Base-by-base conservation (phyloP, 768 basidiomycete species). In the Cystobasidium ongulense region DNA sequence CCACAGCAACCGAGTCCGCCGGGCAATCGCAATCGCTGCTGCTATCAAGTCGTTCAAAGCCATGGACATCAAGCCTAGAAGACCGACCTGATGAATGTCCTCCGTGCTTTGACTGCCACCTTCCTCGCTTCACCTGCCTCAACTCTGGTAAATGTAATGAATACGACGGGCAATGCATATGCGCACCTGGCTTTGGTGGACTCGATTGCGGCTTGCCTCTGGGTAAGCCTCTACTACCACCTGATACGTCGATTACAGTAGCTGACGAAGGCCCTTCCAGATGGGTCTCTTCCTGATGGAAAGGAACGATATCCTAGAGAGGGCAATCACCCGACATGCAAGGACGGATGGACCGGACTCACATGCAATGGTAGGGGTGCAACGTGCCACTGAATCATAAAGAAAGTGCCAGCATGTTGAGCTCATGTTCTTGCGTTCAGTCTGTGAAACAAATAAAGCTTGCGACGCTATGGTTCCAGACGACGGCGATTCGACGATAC, bases 101-200 rank as follows among this genome's bases (percentile, higher is more conserved):
- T 43, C 83, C 83, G 23, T 97, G 94, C 82, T 99, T 99, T 84
- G 98, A 99, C 81, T 99, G 95, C 81, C 84, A 92, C 68, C 84
- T 99, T 18, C 92, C 93, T 0, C 89, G 87, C 0, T 97, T 94
- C 81, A 89, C 85, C 0, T 99, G 95, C 79, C 92, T 92, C 0
- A 92, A 98, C 80, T 96, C 87, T 76, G 94, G 92, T 31, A 83
- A 87, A 53, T 99, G 96, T 82, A 89, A 94, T 79, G 85, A 87
- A 62, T 97, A 90, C 79, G 88, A 97, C 79, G 96, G 96, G 0
- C 92, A 96, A 78, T 99, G 96, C 82, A 88, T 92, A 79, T 99
- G 96, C 79, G 92, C 93, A 0, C 86, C 91, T 50, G 96, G 96
- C n/a, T 99, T 94, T 88, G 91, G 92, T 57, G 96, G 96, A 0